Base-by-base conservation (phyloP, 2,329 filamentous ascomycete genomes). In the Aureobasidium sp. region DNA sequence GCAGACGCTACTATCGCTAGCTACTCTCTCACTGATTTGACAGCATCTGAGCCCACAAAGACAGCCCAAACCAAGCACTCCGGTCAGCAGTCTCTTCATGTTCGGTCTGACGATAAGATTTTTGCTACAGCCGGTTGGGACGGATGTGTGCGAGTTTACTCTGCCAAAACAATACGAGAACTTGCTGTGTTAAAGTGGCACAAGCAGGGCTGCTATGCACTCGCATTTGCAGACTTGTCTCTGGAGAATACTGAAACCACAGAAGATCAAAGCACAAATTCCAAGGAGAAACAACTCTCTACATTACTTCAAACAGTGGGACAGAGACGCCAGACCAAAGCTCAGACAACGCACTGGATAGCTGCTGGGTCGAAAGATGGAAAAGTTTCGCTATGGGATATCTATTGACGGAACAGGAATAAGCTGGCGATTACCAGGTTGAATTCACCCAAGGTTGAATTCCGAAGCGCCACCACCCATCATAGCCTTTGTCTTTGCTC, bases 91-190 rank as follows among this genome's bases (percentile, higher is more conserved):
- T 84, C 86, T 12, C 76, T 99, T 7, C 77, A 76, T 3, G 81
- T 97, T 27, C 85, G 94, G 15, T 87, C 85, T 1, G 94, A 99
- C 72, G 89, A 86, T 2, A 87, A 84, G 65, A 81, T 99, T 4
- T 88, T 97, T 66, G 90, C 89, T 3, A 97, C 93, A 0, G 93
- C 90, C 0, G 94, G 94, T 3, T 99, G 94, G 94, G 94, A 99
- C 73, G 82, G 85, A 1, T 84, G 86, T 52, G 79, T 92, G 1
- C 81, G 94, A 9, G 85, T 97, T 1, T 99, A 97, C 73, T 88
- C 88, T 3, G 76, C 82, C 50, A 91, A 88, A 74, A 88, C 85
- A 0, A 81, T 97, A 79, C 89, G 87, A 69, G 92, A 97, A 73
- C 75, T 97, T 12, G 94, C 93, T 0, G 91, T 97, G 60, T 77